Base-by-base conservation (phyloP, 108 stramenopile genomes). In the Nitzschia inconspicua region DNA sequence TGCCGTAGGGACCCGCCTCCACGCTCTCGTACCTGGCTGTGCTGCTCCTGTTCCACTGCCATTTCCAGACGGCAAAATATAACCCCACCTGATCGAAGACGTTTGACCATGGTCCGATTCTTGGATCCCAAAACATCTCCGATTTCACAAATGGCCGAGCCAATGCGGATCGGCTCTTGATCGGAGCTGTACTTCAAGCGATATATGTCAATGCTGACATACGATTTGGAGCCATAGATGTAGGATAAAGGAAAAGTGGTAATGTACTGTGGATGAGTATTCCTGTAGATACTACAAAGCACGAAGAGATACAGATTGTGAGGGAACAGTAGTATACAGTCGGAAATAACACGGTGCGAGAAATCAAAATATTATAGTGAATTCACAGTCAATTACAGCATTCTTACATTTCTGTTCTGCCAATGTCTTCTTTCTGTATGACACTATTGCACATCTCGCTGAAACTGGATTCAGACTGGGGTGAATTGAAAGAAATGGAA, bases 91-190 rank as follows among this genome's bases (percentile, higher is more conserved):
- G 44, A 65, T 19, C 70, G 77, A 24, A 87, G 64, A n/a, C 80
- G 77, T 55, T 81, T 77, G 8, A 73, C 77, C 44, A 79, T 78
- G 50, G 59, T 69, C 23, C 61, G 39, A 35, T 73, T 71, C 19
- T 51, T 64, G 28, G 71, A 63, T 2, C 80, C 82, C 41, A 87
- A 60, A 55, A 87, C 74, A 49, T 79, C 80, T 3, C 80, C 75
- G 51, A 87, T 51, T 60, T 87, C 85, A 73, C 77, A 87, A 24
- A 77, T 52, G 1, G 75, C 77, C 11, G 68, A 56, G 36, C 79
- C 79, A 57, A 80, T n/a, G 20, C 34, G 9, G 18, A 3, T 39
- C 23, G 19, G 10, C 47, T 20, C 5, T 5, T 19, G 26, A 26
- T 43, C 64, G 16, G 16, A 25, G 1, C 31, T 27, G 1, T 47